Base-by-base conservation (phyloP, 768 basidiomycete species). In the Leccinum boreale region DNA sequence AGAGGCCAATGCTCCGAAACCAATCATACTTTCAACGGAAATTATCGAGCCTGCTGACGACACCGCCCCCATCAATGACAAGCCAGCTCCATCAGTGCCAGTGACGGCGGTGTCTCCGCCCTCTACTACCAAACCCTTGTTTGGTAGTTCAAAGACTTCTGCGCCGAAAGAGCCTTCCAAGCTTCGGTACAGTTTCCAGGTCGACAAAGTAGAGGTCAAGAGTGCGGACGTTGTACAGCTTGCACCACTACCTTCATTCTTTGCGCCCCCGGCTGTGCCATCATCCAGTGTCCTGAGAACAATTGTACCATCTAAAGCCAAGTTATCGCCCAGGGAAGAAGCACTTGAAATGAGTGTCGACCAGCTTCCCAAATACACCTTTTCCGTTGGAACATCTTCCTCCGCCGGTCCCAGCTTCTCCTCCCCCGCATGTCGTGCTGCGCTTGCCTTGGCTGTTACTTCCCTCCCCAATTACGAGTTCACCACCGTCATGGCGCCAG, bases 161-260 rank as follows among this genome's bases (percentile, higher is more conserved):
- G 79, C 80, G 9, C 90, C 90, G 1, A 89, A 85, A 66, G 87
- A 89, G 55, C 89, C 90, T 2, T 90, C 90, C 58, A 91, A 90
- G 66, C 77, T 92, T 56, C 82, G 90, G 26, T 87, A 79, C 63
- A 89, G 88, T 62, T 83, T 87, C 70, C 82, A 84, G 49, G 79
- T 82, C 3, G 87, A 86, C 54, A 72, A 71, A 58, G 77, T 77
- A 28, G 75, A 76, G 58, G 67, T 65, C 29, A 62, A 63, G 54
- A 51, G 57, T 33, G 44, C 48, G 29, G 69, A 69, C 9, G 36
- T 53, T 35, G 50, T 10, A 12, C 28, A 52, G 15, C 42, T 52
- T 17, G 42, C 56, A 11, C 47, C 60, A 12, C 46, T 63, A 48
- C 50, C 62, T 15, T 50, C 71, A 15, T 45, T 68, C 11, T 56